Base-by-base conservation (phyloP, 768 basidiomycete species). In the Russula compacta region DNA sequence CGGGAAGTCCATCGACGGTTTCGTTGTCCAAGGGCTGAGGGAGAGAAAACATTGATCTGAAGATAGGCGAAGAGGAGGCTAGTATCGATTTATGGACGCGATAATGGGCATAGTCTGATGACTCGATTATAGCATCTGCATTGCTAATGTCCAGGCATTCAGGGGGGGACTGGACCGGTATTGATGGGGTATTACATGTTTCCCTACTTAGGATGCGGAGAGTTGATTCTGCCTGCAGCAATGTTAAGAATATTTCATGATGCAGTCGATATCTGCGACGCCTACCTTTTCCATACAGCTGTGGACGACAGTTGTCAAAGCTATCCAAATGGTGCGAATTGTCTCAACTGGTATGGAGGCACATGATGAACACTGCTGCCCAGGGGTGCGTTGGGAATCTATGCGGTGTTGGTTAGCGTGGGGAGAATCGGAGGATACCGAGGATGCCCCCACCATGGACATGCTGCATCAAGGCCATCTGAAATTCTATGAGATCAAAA, bases 21-120 rank as follows among this genome's bases (percentile, higher is more conserved):
- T 40, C 63, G 24, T 3, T 29, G 24, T 39, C n/a, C 6, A 46
- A n/a, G 11, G 70, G 38, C 29, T 58, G 59, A 15, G 69, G 69
- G 11, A 67, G 46, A 1, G 67, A 53, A 61, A 74, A 62, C 69
- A 75, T 70, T 53, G 68, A 65, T 15, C 52, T 59, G 53, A 74
- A 73, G 36, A 74, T 46, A 4, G 67, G 65, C 2, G 73, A 73
- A 0, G 72, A 70, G 12, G 67, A 64, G 32, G 66, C 46, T 17
- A 76, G 71, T 21, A 72, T 71, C 15, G 52, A 50, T 17, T 66
- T 73, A 63, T 74, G 73, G 12, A 73, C 54, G 12, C 65, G 68
- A 48, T 74, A 66, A 17, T 6, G 33, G 15, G 10, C 35, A 19
- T 24, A 19, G 44, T 66, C 50, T 14, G 61, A 59, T 24, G 61